Conservation (phyloP, 176 grass and related monocot species). For the Zizania latifolia region DNA sequence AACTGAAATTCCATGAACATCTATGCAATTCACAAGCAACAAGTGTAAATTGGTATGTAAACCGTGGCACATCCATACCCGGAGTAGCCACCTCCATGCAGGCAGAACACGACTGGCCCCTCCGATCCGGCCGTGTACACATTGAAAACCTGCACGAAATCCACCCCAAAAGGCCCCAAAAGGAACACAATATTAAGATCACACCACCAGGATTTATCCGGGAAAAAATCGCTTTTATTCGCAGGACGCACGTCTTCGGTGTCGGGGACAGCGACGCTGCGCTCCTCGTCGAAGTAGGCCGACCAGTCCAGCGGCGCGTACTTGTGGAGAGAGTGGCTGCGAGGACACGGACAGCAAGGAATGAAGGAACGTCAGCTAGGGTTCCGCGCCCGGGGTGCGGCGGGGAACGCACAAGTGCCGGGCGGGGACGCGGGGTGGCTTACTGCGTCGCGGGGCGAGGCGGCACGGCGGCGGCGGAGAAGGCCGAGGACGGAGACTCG, state of each 20-base stretch:
- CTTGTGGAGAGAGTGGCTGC: slow-evolving; percentile 76
- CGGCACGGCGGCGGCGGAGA: slow-evolving; percentile 55
- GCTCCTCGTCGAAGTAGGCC: slow-evolving; percentile 84
- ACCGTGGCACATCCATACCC: slow-evolving; percentile 30
- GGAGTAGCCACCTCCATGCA: slow-evolving; percentile 96
- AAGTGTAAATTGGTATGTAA: background rate
- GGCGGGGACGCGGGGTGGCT: background rate
- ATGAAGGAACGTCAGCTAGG: background rate
- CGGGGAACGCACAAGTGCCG: too few species aligned
- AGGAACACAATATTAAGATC: slow-evolving; percentile 21
- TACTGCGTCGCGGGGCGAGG: slow-evolving; percentile 87
- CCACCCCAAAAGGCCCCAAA: background rate
- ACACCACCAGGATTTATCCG: background rate
- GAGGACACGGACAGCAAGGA: background rate
- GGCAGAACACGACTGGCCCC: slow-evolving; percentile 84
- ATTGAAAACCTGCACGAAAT: slow-evolving; percentile 58
- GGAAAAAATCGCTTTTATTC: background rate
- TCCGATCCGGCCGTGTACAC: slow-evolving; percentile 75
- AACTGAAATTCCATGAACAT: background rate
- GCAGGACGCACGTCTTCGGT: slow-evolving; percentile 60
- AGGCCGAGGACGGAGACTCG: slow-evolving; percentile 26
- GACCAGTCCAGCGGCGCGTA: slow-evolving; percentile 81
- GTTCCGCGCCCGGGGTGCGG: background rate
- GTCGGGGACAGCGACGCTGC: slow-evolving; percentile 56
- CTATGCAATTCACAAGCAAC: background rate